phyloP scores from a whole-genome alignment of 352 stramenopile genomes.

The Phytophthora kernoviae region DNA sequence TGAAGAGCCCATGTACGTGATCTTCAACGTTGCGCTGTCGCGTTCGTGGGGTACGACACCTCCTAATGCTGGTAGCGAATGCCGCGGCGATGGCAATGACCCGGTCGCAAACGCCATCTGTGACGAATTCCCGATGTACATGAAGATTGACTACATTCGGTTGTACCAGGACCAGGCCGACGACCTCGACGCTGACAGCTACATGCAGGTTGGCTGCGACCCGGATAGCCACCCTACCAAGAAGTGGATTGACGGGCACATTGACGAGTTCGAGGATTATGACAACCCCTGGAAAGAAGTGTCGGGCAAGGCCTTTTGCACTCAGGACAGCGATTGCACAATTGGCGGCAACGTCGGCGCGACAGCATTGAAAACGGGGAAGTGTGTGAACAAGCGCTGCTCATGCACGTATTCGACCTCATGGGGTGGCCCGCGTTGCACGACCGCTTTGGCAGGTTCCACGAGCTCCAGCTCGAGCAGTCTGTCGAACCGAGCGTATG shows the following conservation, averaged over 20 bases:
- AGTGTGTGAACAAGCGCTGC: conserved; percentile 53
- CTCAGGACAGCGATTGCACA: conserved; percentile 50
- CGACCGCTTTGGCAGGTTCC: conserved; percentile 36
- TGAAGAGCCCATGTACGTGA: conserved; percentile 72
- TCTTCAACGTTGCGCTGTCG: conserved; percentile 65
- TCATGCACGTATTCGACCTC: conserved; percentile 48
- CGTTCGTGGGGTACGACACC: conserved; percentile 47
- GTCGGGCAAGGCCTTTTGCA: conserved; percentile 47
- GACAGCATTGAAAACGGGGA: conserved; percentile 39
- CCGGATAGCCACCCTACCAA: conserved; percentile 63
- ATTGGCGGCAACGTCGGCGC: conserved; percentile 43
- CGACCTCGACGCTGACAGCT: conserved; percentile 39
- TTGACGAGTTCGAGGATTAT: conserved; percentile 65
- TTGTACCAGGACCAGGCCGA: conserved; percentile 62
- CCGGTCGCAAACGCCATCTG: conserved; percentile 65
- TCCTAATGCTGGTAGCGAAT: conserved; percentile 45
- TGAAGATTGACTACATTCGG: conserved; percentile 90
- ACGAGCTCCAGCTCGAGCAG: conserved; percentile 30
- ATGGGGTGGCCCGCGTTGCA: conserved; percentile 67
- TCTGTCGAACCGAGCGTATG: conserved; percentile 45
- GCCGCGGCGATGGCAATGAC: conserved; percentile 56
- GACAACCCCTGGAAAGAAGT: conserved; percentile 51
- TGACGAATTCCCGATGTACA: conserved; percentile 81
- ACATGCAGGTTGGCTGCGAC: conserved; percentile 68
- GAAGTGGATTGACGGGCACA: conserved; percentile 74